Base-by-base conservation (phyloP, 768 basidiomycete genomes). In the Cystobasidium tubakii region DNA sequence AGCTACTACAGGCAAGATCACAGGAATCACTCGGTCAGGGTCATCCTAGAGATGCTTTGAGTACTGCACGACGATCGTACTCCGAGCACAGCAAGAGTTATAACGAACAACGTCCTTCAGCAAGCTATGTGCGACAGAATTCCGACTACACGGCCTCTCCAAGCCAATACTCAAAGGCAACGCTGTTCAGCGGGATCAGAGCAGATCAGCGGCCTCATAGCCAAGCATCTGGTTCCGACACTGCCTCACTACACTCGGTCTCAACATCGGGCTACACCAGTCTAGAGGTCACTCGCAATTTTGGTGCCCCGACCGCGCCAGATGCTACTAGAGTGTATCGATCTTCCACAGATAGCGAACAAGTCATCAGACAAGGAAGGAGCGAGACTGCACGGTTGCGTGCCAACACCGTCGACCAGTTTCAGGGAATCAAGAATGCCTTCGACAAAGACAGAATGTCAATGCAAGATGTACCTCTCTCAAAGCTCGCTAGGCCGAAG, bases 401-500 rank as follows among this genome's bases (percentile, higher is more conserved):
- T 9, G 7, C 46, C 12, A 50, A 50, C 21, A 50, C 46, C 4
- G 46, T n/a, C 4, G 46, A 15, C 21, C 46, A 50, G 3, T 50
- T 50, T n/a, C 15, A 50, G 21, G n/a, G 46, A 3, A 50, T 50
- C 46, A 50, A 15, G 46, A 50, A 50, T 23, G 57, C 29, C 29
- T 60, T 60, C 57, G 57, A 60, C 13, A 53, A 33, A 23, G 66
- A 42, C 25, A n/a, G n/a, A 27, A 23, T 13, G n/a, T 15, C 31
- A 31, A 55, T 25, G 36, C 53, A 33, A 36, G 53, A 46, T 19
- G 25, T 36, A 67, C 66, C 39, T 43, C 43, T 67, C 29, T 9
- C 57, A 6, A 60, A 27, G 57, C 23, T 60, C 3, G 57, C 57
- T 31, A 43, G 66, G 25, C 66, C 66, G 17, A 42, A 67, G 29